Evolutionary conservation across 148 eudicot genomes (phyloP), one percentile per base, ranked within the genome.

Genomic region (Amaranthus cruentus): DNA sequence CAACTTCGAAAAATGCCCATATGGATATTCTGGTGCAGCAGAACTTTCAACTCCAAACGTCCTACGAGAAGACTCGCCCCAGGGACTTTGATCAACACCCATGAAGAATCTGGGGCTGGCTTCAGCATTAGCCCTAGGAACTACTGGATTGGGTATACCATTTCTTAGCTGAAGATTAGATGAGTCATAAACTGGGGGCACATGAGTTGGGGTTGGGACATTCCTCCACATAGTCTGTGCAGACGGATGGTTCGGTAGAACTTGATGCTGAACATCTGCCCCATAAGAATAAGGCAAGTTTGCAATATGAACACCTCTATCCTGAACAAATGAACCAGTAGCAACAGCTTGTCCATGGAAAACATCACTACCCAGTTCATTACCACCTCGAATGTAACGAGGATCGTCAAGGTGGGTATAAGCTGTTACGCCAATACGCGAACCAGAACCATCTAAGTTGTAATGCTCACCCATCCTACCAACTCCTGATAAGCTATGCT

Each of bases 211-310:
- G 63, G 76, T 47, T 62, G 83, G 89, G 72, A 74, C 70, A 69
- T 89, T 87, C 80, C 90, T 85, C 90, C 90, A 81, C 47, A 84
- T 49, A 68, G 83, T 47, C 68, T 84, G 91, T 57, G 80, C 78
- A 69, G 91, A 80, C 60, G 84, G 75, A 83, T 77, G 87, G 62
- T 84, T 88, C 68, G 78, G 88, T 68, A 88, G 62, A 55, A 75
- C 70, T 79, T 86, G 98, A 76, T 78, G 84, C 62, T 84, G 46
- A 53, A 77, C 84, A 58, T 89, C 96, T 9, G 73, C 74, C 55
- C 97, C 98, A 73, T 85, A 89, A n/a, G 79, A 73, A 75, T 69
- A 86, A 13, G 92, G 86, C 69, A 80, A 13, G 76, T 88, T 87
- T 28, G 82, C 78, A 68, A 79, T 79, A 69, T 76, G 86, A 69